Percentiles rank a stretch among this genome's conserved stretches.
These are phyloP conservation scores for Acanthamoeba sp. DNA, from an alignment of 208 protist species.

Conservation along the genomic window DNA sequence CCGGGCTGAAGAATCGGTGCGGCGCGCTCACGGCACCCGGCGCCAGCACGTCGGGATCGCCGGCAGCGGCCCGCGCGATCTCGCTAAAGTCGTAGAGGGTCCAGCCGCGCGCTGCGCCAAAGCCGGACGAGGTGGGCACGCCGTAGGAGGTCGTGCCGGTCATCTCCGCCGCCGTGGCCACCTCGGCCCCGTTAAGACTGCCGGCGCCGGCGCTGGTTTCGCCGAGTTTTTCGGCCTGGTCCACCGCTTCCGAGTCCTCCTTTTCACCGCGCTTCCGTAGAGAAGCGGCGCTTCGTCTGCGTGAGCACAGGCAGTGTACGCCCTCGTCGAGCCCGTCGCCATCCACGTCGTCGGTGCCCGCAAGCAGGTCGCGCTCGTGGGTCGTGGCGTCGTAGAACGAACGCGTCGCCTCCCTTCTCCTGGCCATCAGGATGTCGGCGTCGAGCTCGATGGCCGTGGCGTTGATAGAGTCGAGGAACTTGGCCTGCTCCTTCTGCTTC, in stretches of 20 bases:
- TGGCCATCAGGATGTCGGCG: background rate
- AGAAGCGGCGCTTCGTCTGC: no score
- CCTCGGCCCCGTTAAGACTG: background rate
- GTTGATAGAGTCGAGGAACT: background rate
- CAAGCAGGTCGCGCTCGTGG: background rate
- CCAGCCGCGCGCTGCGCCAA: conserved; percentile 31
- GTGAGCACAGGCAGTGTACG: background rate
- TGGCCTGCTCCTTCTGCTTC: background rate
- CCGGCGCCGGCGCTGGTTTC: background rate
- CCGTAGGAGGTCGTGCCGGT: conserved; percentile 38
- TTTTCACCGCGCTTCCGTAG: no score
- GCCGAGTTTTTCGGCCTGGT: background rate
- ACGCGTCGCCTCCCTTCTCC: background rate
- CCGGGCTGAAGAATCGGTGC: conserved; percentile 54
- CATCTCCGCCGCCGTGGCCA: conserved; percentile 5
- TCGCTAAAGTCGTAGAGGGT: conserved; percentile 38
- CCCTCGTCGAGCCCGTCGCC: background rate
- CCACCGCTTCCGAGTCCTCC: no score
- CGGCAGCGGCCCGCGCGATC: background rate
- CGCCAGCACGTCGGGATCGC: background rate
- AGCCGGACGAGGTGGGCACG: conserved; percentile 23
- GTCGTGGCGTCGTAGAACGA: background rate
- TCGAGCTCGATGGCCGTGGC: background rate
- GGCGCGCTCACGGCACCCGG: conserved; percentile 32
- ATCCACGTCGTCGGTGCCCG: background rate